Conservation (phyloP, 1,284 basidiomycete genomes). For the Pyrrhoderma noxium region DNA sequence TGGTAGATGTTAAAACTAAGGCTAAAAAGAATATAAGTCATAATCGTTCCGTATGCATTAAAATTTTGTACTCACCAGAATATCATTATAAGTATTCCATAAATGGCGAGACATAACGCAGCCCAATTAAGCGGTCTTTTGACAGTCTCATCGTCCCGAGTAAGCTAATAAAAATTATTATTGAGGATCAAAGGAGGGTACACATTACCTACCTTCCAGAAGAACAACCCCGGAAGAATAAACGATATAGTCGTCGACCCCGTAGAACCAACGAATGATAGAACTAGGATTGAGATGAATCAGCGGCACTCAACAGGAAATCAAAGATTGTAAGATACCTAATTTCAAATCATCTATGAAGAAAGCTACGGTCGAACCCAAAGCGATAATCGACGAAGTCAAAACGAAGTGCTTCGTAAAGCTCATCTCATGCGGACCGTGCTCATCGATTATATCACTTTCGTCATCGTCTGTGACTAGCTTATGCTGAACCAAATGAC, state of each 20-base stretch:
- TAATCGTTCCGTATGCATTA: too few species aligned
- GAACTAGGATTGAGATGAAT: constrained; percentile 41
- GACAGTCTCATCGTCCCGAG: constrained; percentile 55
- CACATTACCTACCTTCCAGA: constrained; percentile 57
- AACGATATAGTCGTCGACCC: constrained; percentile 97
- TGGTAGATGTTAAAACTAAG: constrained; percentile 72
- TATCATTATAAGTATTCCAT: constrained; percentile 77
- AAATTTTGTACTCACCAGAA: constrained; percentile 63
- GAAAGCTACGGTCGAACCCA: constrained; percentile 74
- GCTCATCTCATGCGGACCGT: constrained; percentile 59
- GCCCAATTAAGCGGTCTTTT: constrained; percentile 52
- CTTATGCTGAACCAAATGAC: constrained; percentile 20
- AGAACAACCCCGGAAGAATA: constrained; percentile 87
- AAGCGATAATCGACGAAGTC: constrained; percentile 64
- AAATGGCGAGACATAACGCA: constrained; percentile 63
- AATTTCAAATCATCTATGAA: constrained; percentile 78
- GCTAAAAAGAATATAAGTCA: constrained; percentile 30
- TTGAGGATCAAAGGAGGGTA: not conserved
- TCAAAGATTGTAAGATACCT: constrained; percentile 44
- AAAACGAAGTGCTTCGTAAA: constrained; percentile 66
- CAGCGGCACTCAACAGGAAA: not conserved
- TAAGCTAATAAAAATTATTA: constrained; percentile 44
- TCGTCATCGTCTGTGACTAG: constrained; percentile 35
- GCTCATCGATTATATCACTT: constrained; percentile 43
- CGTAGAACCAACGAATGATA: constrained; percentile 95